These are phyloP conservation scores for Eucalyptus leucophloia DNA, from an alignment of 345 rosid genomes.

Conservation along the genomic window DNA sequence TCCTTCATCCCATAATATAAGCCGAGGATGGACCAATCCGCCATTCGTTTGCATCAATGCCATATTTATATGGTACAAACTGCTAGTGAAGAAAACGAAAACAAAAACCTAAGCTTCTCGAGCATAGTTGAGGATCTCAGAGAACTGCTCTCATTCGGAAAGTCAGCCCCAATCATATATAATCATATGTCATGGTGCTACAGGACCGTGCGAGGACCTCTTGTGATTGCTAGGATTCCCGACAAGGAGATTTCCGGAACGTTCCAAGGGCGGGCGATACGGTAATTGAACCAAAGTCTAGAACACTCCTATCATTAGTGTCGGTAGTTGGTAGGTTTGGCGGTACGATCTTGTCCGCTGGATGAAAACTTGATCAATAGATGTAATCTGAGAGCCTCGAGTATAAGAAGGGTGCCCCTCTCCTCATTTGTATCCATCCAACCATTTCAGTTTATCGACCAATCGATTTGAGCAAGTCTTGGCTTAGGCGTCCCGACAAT, in stretches of 20 bases:
- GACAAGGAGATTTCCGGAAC: too few relatives aligned
- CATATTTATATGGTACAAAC: background rate
- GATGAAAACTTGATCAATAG: too few relatives aligned
- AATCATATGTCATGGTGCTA: background rate
- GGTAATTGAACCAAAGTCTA: too few relatives aligned
- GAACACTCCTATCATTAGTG: too few relatives aligned
- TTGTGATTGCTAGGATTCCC: too few relatives aligned
- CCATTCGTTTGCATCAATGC: background rate
- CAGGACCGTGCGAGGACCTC: too few relatives aligned
- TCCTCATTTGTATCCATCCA: too few relatives aligned
- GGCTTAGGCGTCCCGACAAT: too few relatives aligned
- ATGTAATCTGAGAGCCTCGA: accelerated
- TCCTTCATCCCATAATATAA: background rate
- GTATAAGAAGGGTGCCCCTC: accelerated
- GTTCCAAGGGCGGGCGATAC: too few relatives aligned
- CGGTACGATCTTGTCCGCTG: accelerated
- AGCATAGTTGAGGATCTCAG: background rate
- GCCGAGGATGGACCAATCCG: background rate
- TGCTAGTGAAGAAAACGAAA: background rate
- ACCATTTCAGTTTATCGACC: too few relatives aligned
- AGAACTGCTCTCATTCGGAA: background rate
- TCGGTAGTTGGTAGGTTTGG: too few relatives aligned
- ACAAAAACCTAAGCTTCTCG: background rate
- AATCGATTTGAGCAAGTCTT: accelerated
- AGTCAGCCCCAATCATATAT: background rate